Conservation (phyloP, 2,329 filamentous ascomycete species). For the Fonsecaea multimorphosa region DNA sequence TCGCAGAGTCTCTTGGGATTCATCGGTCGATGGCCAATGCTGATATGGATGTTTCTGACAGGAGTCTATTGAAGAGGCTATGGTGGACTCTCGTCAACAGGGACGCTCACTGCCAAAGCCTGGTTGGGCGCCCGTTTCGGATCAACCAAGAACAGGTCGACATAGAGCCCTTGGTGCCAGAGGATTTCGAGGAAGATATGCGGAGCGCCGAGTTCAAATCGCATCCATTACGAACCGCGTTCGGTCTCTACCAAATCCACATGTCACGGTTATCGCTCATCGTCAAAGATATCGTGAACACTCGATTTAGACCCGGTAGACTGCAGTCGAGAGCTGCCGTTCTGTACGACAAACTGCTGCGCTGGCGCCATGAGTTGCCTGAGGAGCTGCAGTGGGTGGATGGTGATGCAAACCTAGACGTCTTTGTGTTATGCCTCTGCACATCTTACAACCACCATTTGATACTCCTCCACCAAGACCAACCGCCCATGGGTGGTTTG, state of each 20-base stretch:
- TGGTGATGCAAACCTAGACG: neutral
- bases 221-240: neutral
- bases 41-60: slow-evolving; percentile 2
- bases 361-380: neutral
- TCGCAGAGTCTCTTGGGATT: slow-evolving; percentile 20
- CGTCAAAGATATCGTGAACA: neutral
- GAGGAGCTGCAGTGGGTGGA: neutral
- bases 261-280: slow-evolving; percentile 9
- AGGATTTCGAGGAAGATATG: slow-evolving; percentile 12
- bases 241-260: slow-evolving; percentile 12
- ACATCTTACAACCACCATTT: slow-evolving; percentile 8
- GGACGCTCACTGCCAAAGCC: slow-evolving; percentile 4
- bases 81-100: slow-evolving; percentile 19
- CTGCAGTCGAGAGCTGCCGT: neutral
- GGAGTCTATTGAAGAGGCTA: slow-evolving; percentile 8
- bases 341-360: neutral
- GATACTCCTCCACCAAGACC: slow-evolving; percentile 8
- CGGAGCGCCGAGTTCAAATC: neutral
- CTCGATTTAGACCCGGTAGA: neutral
- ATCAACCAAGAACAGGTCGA: slow-evolving; percentile 5
- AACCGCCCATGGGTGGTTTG: neutral
- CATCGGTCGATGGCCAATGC: slow-evolving; percentile 10
- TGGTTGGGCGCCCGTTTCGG: slow-evolving; percentile 15
- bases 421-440: neutral
- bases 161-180: neutral